Conservation (phyloP, 1,284 basidiomycete genomes). For the Mycosarcoma maydis region DNA sequence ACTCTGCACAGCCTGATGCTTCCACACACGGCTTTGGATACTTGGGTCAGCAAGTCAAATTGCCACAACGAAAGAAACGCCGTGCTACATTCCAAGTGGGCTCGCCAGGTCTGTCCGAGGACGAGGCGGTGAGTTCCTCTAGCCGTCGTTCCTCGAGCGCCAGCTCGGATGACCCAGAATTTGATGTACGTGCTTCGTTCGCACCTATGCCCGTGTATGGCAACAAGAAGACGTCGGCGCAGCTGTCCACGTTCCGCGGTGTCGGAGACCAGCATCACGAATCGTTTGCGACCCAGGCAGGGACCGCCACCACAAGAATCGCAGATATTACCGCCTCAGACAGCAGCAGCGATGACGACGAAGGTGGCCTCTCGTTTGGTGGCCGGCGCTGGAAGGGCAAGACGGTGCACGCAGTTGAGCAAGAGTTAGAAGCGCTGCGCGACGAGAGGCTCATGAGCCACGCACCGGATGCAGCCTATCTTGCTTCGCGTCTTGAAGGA, state of each 20-base stretch:
- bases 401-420: constrained; percentile 62
- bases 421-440: constrained; percentile 56
- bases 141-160: constrained; percentile 24
- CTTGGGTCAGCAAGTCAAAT: constrained; percentile 21
- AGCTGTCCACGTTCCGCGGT: constrained; percentile 8
- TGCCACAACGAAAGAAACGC: constrained; percentile 36
- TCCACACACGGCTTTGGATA: constrained; percentile 37
- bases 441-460: constrained; percentile 59
- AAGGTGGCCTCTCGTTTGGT: constrained; percentile 44
- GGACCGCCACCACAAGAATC: not conserved
- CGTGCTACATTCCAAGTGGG: constrained; percentile 46
- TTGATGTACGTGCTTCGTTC: constrained; percentile 56
- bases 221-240: constrained; percentile 14
- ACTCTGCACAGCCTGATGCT: constrained; percentile 12
- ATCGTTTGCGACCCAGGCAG: constrained; percentile 1
- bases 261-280: constrained; percentile 15
- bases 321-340: constrained; percentile 1
- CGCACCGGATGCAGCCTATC: constrained; percentile 58
- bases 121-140: constrained; percentile 15
- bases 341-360: constrained; percentile 31
- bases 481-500: constrained; percentile 56
- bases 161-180: constrained; percentile 37
- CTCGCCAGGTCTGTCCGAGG: constrained; percentile 39
- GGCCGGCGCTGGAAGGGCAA: constrained; percentile 59
- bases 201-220: constrained; percentile 51